Base-by-base conservation (phyloP, 495 filamentous ascomycete genomes). In the Aspergillus kassunensis region DNA sequence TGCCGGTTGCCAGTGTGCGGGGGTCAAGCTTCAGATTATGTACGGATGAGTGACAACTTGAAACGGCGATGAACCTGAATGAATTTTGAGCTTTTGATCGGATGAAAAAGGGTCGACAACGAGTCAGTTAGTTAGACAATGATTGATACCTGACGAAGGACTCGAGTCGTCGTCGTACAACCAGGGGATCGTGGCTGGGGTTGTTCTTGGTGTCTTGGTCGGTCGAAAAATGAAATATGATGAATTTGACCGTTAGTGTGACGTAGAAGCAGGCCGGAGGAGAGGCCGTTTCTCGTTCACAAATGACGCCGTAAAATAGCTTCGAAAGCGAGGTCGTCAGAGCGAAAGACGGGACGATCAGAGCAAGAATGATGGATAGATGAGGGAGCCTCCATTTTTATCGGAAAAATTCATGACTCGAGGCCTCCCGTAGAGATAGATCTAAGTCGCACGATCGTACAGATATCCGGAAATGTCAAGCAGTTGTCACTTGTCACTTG, bases 331-430 rank as follows among this genome's bases (percentile, higher is more conserved):
- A 43, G 27, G 18, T 9, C 11, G 25, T 11, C 6, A 33, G 30
- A 3, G 7, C 12, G 30, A 11, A 33, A 33, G 30, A 46, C 13
- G 30, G 16, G 13, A 40, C 2, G 3, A 40, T 40, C 34, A 40
- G 11, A 41, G 23, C 34, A 21, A 39, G 8, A 49, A 18, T 39
- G 24, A 35, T 11, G 20, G 19, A 16, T 27, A 34, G 11, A 34
- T 3, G 35, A 1, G 23, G 12, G 12, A 19, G 6, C 46, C 46
- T 30, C 30, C 21, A 41, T 8, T 41, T 29, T 40, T n/a, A 25
- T 46, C 44, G 44, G 30, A 33, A 19, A 35, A 46, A 46, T 35
- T n/a, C 30, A 46, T 46, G 48, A 41, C 48, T 41, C 48, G 27
- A 21, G 36, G 44, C 10, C 30, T 12, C 6, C 4, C 15, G 16